A percentile compares a stretch with the other conserved stretches of the same genome.
Conservation (phyloP, 2,329 filamentous ascomycete genomes). For the Plectosphaerella plurivora region DNA sequence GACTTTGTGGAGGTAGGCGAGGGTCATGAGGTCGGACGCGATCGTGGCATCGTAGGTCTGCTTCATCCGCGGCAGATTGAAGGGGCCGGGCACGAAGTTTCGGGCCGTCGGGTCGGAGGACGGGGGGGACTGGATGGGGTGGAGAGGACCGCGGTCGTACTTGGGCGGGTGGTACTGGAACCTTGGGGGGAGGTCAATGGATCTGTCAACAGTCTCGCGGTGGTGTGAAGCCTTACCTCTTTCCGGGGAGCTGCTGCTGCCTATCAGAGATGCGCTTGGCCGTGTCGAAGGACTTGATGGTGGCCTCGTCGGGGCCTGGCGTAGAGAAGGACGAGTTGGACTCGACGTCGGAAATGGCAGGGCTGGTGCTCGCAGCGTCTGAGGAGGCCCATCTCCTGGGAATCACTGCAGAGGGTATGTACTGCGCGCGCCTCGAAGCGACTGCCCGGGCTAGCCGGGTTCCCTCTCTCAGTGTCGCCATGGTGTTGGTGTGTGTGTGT, state of each 20-base stretch:
- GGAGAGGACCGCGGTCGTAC: conserved; percentile 89
- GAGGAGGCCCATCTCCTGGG: conserved; percentile 42
- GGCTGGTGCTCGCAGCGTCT: conserved; percentile 28
- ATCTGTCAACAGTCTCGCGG: conserved; percentile 16
- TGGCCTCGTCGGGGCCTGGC: conserved; percentile 32
- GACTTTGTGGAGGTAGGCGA: conserved; percentile 81
- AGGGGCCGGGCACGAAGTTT: conserved; percentile 85
- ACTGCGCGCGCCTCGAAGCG: conserved; percentile 20
- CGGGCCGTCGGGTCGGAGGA: conserved; percentile 83
- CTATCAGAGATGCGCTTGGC: conserved; percentile 28
- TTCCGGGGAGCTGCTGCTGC: conserved; percentile 37
- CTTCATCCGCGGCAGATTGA: conserved; percentile 79
- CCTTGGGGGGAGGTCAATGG: conserved; percentile 30
- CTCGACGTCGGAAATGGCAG: conserved; percentile 44
- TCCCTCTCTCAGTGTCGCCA: conserved; percentile 37
- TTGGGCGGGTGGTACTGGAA: conserved; percentile 94
- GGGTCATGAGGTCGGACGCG: conserved; percentile 79
- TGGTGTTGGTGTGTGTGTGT: conserved; percentile 17
- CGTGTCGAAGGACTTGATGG: conserved; percentile 34
- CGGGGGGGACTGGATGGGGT: conserved; percentile 86
- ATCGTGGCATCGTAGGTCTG: conserved; percentile 88
- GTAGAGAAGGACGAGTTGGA: conserved; percentile 41
- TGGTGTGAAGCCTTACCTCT: conserved; percentile 32
- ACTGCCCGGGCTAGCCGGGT: conserved; percentile 28
- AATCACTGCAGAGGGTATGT: conserved; percentile 11